phyloP scores from a whole-genome alignment of 495 filamentous ascomycete genomes.

The Xylaria cubensis region DNA sequence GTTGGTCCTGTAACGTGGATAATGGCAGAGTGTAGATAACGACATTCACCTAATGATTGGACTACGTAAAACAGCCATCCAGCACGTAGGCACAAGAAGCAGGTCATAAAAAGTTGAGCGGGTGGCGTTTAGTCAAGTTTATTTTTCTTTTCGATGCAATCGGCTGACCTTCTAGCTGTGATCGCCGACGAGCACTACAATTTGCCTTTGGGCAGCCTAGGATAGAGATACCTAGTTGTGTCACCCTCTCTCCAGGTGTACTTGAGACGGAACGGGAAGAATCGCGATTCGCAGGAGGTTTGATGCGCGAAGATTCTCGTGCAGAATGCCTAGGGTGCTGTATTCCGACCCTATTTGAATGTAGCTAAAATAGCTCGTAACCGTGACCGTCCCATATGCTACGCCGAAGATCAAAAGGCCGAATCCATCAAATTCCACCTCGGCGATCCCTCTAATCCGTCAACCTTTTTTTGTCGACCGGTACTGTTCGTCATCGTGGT shows the following conservation, averaged over 20 bases:
- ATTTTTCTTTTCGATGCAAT: slow-evolving; percentile 17
- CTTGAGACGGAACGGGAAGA: slow-evolving; percentile 8
- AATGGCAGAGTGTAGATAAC: not conserved
- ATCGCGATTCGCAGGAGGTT: slow-evolving; percentile 38
- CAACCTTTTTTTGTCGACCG: slow-evolving; percentile 35
- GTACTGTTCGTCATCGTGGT: slow-evolving; percentile 39
- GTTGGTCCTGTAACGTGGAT: not conserved
- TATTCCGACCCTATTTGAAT: slow-evolving; percentile 44
- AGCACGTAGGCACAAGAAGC: not conserved
- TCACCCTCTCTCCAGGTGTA: slow-evolving; percentile 15
- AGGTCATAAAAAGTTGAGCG: not conserved
- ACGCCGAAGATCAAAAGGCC: slow-evolving; percentile 46
- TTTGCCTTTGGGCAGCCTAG: slow-evolving; percentile 9
- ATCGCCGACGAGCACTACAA: slow-evolving; percentile 15
- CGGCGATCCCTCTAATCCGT: slow-evolving; percentile 40
- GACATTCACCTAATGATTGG: not conserved
- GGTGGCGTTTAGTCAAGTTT: slow-evolving; percentile 38
- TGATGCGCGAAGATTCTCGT: slow-evolving; percentile 26
- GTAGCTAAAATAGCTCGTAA: slow-evolving; percentile 42
- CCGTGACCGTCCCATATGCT: slow-evolving; percentile 44
- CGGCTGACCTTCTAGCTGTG: not conserved
- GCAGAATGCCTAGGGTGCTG: slow-evolving; percentile 37
- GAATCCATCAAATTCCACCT: slow-evolving; percentile 39
- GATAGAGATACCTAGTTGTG: not conserved
- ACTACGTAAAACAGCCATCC: not conserved